These are phyloP conservation scores for Cenococcum geophilum DNA, from an alignment of 495 filamentous ascomycete genomes.

Conservation along the genomic window DNA sequence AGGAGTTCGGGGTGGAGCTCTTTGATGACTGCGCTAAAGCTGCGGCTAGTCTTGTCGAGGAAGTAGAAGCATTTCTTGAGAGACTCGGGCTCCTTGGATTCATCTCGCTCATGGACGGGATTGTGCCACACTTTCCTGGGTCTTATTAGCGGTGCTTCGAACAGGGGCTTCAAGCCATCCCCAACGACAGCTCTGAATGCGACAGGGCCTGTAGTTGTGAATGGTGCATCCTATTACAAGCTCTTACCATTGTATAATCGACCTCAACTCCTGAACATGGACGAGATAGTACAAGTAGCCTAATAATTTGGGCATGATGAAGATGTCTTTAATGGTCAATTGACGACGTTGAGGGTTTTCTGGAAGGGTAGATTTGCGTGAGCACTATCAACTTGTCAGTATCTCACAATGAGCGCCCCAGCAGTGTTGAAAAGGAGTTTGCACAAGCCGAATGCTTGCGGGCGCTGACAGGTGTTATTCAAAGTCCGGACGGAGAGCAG, in stretches of 20 bases:
- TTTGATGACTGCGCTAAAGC: conserved; percentile 88
- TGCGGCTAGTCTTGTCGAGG: conserved; percentile 82
- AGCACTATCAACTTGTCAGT: too few species aligned
- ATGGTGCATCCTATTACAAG: not conserved
- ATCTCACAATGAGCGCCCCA: too few species aligned
- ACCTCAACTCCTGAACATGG: conserved; percentile 72
- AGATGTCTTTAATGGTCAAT: not conserved
- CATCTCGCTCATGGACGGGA: conserved; percentile 77
- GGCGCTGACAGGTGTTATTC: too few species aligned
- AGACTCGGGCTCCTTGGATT: conserved; percentile 63
- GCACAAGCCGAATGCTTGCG: too few species aligned
- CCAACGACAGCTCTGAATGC: not conserved
- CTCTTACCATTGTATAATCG: conserved; percentile 86
- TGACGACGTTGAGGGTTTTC: not conserved
- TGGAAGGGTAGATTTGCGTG: too few species aligned
- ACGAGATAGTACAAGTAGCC: conserved; percentile 67
- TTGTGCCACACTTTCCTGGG: conserved; percentile 96
- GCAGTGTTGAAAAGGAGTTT: too few species aligned
- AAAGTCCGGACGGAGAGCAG: too few species aligned
- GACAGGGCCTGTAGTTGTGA: not conserved
- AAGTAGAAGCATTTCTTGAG: conserved; percentile 78
- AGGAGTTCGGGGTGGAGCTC: conserved; percentile 92
- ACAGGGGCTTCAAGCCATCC: not conserved
- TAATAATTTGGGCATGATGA: conserved; percentile 47
- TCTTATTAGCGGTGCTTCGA: conserved; percentile 1